phyloP scores from a whole-genome alignment of 2,329 filamentous ascomycete genomes.

The Fusarium sp. region DNA sequence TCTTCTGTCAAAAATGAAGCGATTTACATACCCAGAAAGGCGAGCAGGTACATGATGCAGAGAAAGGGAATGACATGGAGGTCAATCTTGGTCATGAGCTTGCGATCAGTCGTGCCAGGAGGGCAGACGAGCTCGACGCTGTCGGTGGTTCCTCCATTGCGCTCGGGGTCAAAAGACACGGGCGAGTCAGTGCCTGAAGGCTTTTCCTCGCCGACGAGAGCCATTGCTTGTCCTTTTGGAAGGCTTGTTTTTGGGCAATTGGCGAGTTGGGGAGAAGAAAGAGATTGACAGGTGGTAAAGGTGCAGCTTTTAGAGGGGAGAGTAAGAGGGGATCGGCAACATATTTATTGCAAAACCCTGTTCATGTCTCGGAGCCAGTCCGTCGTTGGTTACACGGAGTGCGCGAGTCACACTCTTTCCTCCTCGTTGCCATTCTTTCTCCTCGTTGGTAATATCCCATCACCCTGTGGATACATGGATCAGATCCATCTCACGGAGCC shows the following conservation, averaged over 20 bases:
- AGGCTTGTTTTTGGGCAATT: background rate
- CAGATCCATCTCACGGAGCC: constrained; percentile 14
- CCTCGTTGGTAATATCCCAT: constrained; percentile 18
- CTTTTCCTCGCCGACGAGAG: constrained; percentile 29
- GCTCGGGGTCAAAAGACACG: constrained; percentile 40
- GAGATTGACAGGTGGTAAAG: background rate
- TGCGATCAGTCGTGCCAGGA: constrained; percentile 70
- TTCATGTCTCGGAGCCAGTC: constrained; percentile 30
- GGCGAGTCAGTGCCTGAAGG: constrained; percentile 35
- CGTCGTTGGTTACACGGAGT: constrained; percentile 10
- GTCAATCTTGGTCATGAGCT: constrained; percentile 78
- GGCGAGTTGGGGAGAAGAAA: background rate
- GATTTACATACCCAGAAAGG: constrained; percentile 66
- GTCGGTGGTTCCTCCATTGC: constrained; percentile 14
- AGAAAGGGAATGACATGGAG: constrained; percentile 78
- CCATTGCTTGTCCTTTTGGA: constrained; percentile 27
- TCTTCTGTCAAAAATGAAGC: background rate
- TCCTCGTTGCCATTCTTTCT: background rate
- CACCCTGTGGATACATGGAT: constrained; percentile 14
- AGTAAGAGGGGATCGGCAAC: background rate
- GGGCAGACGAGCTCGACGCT: constrained; percentile 55
- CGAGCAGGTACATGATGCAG: constrained; percentile 77
- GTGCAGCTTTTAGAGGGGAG: background rate
- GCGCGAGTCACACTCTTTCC: constrained; percentile 6
- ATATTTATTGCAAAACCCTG: background rate